Conservation (phyloP, 306 rosid genomes). For the Castanospermum australe region DNA sequence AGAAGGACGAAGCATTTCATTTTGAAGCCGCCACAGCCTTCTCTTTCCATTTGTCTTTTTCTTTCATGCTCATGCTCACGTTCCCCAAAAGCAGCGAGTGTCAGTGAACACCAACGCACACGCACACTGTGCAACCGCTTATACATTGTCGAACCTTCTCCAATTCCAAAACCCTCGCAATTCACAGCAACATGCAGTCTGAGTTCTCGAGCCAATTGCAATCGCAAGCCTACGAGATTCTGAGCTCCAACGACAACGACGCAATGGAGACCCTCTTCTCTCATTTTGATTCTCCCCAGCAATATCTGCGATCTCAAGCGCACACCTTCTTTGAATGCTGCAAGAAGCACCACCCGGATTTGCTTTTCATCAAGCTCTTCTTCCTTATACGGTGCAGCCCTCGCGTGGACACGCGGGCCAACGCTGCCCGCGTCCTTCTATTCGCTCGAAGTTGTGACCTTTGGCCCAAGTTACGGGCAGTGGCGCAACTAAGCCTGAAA, state of each 20-base stretch:
- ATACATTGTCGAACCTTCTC: no score
- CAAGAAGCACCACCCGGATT: constrained; percentile 33
- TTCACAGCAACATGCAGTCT: background rate
- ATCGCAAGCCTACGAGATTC: constrained; percentile 8
- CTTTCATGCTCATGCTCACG: no score
- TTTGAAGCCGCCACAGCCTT: no score
- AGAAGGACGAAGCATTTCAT: no score
- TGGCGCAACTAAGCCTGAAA: background rate
- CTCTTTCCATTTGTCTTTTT: no score
- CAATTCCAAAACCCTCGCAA: background rate
- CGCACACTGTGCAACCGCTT: no score
- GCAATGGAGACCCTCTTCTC: constrained; percentile 33
- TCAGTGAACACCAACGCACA: no score
- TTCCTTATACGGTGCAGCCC: constrained; percentile 18
- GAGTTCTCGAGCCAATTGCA: constrained; percentile 32
- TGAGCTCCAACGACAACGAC: constrained; percentile 34
- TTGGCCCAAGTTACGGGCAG: constrained; percentile 27
- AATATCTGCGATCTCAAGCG: constrained; percentile 18
- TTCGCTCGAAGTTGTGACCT: background rate
- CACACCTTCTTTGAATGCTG: constrained; percentile 32
- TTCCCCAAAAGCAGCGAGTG: no score
- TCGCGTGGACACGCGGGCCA: constrained; percentile 10
- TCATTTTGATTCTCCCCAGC: background rate
- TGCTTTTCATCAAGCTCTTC: constrained; percentile 42
- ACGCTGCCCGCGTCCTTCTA: constrained; percentile 32